Base-by-base conservation (phyloP, 371 early-diverging fungal species). In the Syncephalastrum racemosum region DNA sequence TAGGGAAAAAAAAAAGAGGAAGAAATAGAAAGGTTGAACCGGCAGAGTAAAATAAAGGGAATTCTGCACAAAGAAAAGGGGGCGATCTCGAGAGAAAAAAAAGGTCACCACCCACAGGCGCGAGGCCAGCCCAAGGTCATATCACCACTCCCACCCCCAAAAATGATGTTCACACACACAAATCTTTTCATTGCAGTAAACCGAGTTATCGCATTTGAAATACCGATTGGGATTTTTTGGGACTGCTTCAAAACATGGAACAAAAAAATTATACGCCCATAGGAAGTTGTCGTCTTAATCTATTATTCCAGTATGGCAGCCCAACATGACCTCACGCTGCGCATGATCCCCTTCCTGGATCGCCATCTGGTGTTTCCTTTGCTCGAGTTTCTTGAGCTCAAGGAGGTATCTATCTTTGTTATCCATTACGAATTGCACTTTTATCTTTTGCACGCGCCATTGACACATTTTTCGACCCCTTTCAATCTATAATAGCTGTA, bases 281-380 rank as follows among this genome's bases (percentile, higher is more conserved):
- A 16, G 25, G 20, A 4, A 46, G 24, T 45, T 45, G 39, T 31
- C 31, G 27, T 27, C 27, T 27, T 27, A 27, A 27, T 27, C 27
- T 27, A 27, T 27, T 27, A 27, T 18, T 52, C 40, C 46, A 68
- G 40, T 56, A 84, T 81, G 78, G 76, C 82, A 69, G 86, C 89
- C 47, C 70, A 87, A 65, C 82, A 90, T 81, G 96, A 96, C 73
- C 79, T 94, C 70, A 94, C 93, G 16, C 61, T 79, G 64, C 84
- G 81, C 64, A 91, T 96, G 87, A 86, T 91, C 58, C 85, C 87
- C 31, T 90, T 86, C 79, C 77, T 96, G 81, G 96, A 96, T 83
- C 86, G 92, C 59, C 96, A 96, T 74, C 86, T 96, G 65, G 89
- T 90, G 53, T 87, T 89, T 59, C 95, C 94, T 45, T 80, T 96